Base-by-base conservation (phyloP, 2,329 filamentous ascomycete species). In the Venturia effusa region DNA sequence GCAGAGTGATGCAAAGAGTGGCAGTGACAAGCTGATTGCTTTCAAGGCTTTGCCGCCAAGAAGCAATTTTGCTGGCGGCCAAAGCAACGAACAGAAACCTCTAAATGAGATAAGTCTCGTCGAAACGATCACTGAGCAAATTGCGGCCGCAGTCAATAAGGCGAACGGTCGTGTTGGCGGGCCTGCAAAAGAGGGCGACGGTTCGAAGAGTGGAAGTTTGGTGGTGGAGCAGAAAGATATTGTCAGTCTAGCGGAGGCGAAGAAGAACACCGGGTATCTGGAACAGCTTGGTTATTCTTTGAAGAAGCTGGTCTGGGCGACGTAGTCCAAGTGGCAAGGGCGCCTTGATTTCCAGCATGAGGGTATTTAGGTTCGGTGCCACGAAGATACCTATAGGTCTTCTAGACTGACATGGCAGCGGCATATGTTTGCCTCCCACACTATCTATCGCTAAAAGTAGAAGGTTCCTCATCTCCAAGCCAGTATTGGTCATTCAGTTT, bases 221-320 rank as follows among this genome's bases (percentile, higher is more conserved):
- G 61, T 77, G 19, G 76, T 85, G 3, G 79, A 85, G 66, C 76
- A 85, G 65, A 78, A 78, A 48, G 88, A 93, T 69, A 90, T 99
- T 61, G 90, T 99, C 62, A 90, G 87, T 30, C 74, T 96, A 62
- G 85, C 85, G 1, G 92, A 97, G 71, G 94, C 94, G 64, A 93
- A 85, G 81, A 89, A 84, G 78, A 92, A 88, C 66, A 97, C 93
- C 0, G 90, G 92, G 0, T 81, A 95, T 69, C 74, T 97, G 62
- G 93, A 97, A 75, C 88, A 93, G 73, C 76, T 95, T 71, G 90
- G 92, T 1, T 92, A 97, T 78, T 89, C 88, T 65, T 81, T 97
- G 70, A 97, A 96, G 83, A 96, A 90, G 79, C 77, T 97, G 73
- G 92, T 99, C 15, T 97, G 94, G 94, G 81, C 82, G 3, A 60